Evolutionary conservation across 176 grass and related monocot species (phyloP), one percentile per base, ranked within the genome.

Genomic region (Eragrostis nindensis): DNA sequence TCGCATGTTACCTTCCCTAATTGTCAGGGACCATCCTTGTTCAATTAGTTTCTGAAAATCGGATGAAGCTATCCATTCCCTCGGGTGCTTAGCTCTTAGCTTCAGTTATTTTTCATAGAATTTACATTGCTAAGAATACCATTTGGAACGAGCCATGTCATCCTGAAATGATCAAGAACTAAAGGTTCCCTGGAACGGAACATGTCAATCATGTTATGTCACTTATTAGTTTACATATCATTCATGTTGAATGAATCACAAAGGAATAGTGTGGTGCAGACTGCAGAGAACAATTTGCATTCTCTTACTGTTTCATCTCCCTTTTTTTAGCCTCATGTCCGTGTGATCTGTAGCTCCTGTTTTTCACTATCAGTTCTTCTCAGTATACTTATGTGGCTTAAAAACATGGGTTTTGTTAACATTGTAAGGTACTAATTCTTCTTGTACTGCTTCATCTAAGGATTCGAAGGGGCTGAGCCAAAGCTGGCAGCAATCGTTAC

Each of bases 401-500:
- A 66, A 30, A 48, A 10, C 56, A 67, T 17, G 11, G 3, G 62
- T 39, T 74, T 49, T 66, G 13, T 56, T 64, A 50, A 18, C 29
- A 15, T 30, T 70, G 6, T 66, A 24, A 50, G 68, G 14, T 78
- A 80, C 47, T 90, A 62, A 73, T 82, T 69, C 19, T 66, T 90
- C 38, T 38, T 86, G 30, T 73, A 66, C 56, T 84, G 49, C 25
- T 71, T 87, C 44, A 80, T 78, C 32, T 36, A 90, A 98, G 95
- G 77, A 78, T 82, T 74, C 22, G 46, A 89, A 83, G 86, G 86
- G 27, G 64, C 55, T 70, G 83, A 94, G 63, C 68, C 92, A 82
- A 82, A 80, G 66, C 77, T 98, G 55, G 90, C 87, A 49, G 92
- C 80, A 72, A 86, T 92, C 87, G 90, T 94, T 86, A 98, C 92